Conservation (phyloP, 768 basidiomycete species). For the Pleurotus eryngii region DNA sequence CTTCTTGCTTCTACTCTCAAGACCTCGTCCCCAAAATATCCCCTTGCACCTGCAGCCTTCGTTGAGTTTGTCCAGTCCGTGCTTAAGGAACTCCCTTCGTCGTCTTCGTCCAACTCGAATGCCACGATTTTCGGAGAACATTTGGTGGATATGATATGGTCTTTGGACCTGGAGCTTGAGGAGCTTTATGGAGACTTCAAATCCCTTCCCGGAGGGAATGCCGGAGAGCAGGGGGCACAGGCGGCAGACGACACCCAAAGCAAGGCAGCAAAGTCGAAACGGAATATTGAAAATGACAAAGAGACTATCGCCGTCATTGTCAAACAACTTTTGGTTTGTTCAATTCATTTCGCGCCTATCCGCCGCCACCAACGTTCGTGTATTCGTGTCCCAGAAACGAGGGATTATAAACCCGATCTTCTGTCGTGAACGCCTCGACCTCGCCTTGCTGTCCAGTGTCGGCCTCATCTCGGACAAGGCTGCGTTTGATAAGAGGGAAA, state of each 20-base stretch:
- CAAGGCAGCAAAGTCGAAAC: constrained; percentile 46
- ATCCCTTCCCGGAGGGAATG: constrained; percentile 28
- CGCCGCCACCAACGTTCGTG: constrained; percentile 6
- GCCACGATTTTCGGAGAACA: constrained; percentile 57
- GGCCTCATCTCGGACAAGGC: constrained; percentile 69
- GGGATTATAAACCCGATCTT: constrained; percentile 55
- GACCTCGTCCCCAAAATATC: constrained; percentile 49
- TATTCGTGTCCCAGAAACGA: constrained; percentile 38
- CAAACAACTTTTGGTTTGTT: constrained; percentile 57
- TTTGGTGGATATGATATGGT: constrained; percentile 80
- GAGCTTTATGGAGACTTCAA: constrained; percentile 61
- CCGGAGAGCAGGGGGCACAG: constrained; percentile 23
- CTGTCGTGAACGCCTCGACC: constrained; percentile 76
- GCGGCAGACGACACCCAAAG: constrained; percentile 15
- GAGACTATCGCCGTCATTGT: constrained; percentile 55
- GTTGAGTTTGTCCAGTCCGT: constrained; percentile 65
- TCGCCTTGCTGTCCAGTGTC: constrained; percentile 55
- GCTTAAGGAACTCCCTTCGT: constrained; percentile 60
- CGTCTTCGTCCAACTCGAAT: constrained; percentile 46
- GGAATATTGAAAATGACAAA: constrained; percentile 61
- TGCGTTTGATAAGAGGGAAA: constrained; percentile 73
- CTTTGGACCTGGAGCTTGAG: constrained; percentile 73
- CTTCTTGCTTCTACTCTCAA: constrained; percentile 57
- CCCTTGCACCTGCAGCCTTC: constrained; percentile 48
- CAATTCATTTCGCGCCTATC: constrained; percentile 6